These are phyloP conservation scores for Pterothamnion heteromorphum DNA, from an alignment of 31 red algal species.

Conservation along the genomic window DNA sequence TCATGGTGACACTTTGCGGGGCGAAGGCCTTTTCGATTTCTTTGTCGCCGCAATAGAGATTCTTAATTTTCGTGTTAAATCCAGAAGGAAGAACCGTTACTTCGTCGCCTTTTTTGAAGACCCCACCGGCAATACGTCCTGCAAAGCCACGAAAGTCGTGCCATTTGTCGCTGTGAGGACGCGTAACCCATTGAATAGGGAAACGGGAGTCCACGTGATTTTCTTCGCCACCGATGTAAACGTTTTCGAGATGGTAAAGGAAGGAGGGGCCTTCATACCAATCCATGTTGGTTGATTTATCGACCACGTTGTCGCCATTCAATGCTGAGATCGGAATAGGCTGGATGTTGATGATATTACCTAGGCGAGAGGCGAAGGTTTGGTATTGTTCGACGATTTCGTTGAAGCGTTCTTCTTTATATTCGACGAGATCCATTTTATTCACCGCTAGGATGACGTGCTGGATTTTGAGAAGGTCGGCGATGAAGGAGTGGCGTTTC, in stretches of 20 bases:
- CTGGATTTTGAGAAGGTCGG: not conserved
- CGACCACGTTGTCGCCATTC: slow-evolving; percentile 34
- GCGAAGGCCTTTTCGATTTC: not conserved
- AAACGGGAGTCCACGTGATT: not conserved
- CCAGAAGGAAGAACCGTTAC: slow-evolving; percentile 36
- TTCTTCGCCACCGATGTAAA: not conserved
- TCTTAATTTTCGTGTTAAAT: slow-evolving; percentile 8
- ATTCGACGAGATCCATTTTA: slow-evolving; percentile 45
- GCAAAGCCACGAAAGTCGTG: slow-evolving; percentile 27
- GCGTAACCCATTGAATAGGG: slow-evolving; percentile 10
- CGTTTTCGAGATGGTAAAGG: slow-evolving; percentile 13
- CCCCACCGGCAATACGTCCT: not conserved
- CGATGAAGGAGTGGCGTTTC: not conserved
- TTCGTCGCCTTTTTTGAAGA: not conserved
- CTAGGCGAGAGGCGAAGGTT: not conserved
- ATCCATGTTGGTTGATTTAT: not conserved
- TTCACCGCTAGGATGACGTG: not conserved
- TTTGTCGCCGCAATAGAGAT: not conserved
- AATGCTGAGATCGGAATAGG: slow-evolving; percentile 28
- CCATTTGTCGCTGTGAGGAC: not conserved
- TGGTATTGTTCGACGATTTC: not conserved
- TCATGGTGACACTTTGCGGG: not conserved
- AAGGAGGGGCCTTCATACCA: slow-evolving; percentile 30
- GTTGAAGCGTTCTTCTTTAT: slow-evolving; percentile 16
- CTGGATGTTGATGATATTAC: not conserved